Base-by-base conservation (phyloP, 2,329 filamentous ascomycete species). In the Sclerotinia subarctica region DNA sequence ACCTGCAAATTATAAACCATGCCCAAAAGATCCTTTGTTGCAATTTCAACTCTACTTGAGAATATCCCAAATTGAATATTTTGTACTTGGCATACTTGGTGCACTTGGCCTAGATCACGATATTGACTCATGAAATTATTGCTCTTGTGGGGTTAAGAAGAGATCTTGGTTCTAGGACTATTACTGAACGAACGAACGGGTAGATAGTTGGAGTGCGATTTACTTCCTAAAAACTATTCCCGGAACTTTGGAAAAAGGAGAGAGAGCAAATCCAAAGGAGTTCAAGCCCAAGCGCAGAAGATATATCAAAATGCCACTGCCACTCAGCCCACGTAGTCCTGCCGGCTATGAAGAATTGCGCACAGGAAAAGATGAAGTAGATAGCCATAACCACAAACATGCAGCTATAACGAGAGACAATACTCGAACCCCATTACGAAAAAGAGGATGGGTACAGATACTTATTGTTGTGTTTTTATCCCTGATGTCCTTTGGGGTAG, bases 391-490 rank as follows among this genome's bases (percentile, higher is more conserved):
- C 15, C 6, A 38, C 2, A n/a, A 11, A 0, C 32, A 42, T 26
- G 1, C 15, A 11, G 2, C 32, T 0, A 26, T 38, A 5, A 26
- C 11, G 7, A 15, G 32, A 51, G 57, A 60, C 4, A 24, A 21
- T 1, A 26, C 1, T 21, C 47, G 46, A 5, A 7, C 6, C 1
- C 59, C 59, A 13, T 11, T 51, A 21, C 47, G 29, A 1, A 51
- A 63, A 26, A 46, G 21, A 1, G 59, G 46, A 21, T 63, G 59
- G 59, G 46, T 63, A 24, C 59, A 63, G 59, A 26, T 63, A 42
- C 29, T 63, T 21, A 13, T 63, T 0, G 8, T 63, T 3, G 8
- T 13, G 2, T 3, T 63, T 21, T 7, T 63, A 24, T 51, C 59
- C 6, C 24, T 51, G 32, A 3, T 51, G 2, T 63, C 26, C 5